Base-by-base conservation (phyloP, 176 grass and related monocot genomes). In the Avena eriantha region DNA sequence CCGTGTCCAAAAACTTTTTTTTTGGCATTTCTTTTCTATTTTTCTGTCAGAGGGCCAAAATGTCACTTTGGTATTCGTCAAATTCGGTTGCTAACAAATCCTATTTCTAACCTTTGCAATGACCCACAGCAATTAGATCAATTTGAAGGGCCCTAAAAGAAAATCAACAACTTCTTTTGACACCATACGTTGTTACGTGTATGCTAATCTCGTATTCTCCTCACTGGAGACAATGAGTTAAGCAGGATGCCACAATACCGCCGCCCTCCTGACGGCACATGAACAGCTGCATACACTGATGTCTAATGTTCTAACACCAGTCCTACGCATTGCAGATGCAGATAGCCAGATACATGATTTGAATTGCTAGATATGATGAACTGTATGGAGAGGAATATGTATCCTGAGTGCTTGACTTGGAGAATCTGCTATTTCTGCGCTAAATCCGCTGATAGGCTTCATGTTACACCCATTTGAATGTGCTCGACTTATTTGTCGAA, bases 181-280 rank as follows among this genome's bases (percentile, higher is more conserved):
- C 17, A 12, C 33, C 36, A 35, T 6, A 69, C 7, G 39, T 16
- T 39, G 33, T 35, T 17, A n/a, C 19, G 16, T 58, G 19, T n/a
- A 58, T 8, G 19, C 66, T 69, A 8, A 39, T 69, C 36, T 69
- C 64, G 19, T 69, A 21, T 69, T 69, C 33, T 69, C 66, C 64
- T 34, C 64, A 35, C 64, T 67, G 64, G 64, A 67, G 64, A 67
- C 64, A 67, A 67, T 67, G 29, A 34, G 29, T 34, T 67, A 17
- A 35, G 64, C 29, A 67, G 15, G 64, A 8, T 67, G 29, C 64
- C 64, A 67, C 64, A 67, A 67, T 7, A 67, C 15, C 34, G 64
- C 64, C 64, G 2, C 29, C 64, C 29, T 67, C 64, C 64, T 34
- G 26, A 34, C 29, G 14, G 14, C 64, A 67, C 6, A 54, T 67